These are phyloP conservation scores for Linnemannia zychae DNA, from an alignment of 192 early-diverging fungal species.

Conservation along the genomic window DNA sequence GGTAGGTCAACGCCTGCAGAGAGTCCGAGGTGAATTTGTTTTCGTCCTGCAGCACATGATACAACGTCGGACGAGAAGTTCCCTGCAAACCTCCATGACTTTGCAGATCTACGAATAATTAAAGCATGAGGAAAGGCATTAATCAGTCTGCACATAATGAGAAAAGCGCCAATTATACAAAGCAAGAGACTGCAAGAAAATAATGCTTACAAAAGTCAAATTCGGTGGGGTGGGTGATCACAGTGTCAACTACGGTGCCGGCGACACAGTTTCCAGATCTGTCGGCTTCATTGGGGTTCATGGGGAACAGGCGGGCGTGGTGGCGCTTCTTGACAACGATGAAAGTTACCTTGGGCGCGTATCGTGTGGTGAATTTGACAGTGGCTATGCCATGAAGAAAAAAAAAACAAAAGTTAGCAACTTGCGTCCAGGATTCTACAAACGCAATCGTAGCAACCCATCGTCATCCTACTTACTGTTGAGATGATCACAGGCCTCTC, in stretches of 20 bases:
- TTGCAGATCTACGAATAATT: conserved; percentile 65
- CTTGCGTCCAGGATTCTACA: background rate
- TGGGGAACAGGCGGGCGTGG: conserved; percentile 81
- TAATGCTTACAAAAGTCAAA: conserved; percentile 78
- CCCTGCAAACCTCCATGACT: conserved; percentile 92
- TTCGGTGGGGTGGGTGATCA: conserved; percentile 77
- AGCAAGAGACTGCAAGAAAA: background rate
- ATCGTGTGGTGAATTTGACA: conserved; percentile 50
- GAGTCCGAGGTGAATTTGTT: conserved; percentile 78
- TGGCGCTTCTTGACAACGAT: conserved; percentile 85
- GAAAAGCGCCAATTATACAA: background rate
- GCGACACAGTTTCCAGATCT: conserved; percentile 82
- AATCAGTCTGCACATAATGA: background rate
- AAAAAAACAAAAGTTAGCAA: background rate
- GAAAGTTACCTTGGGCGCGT: conserved; percentile 82
- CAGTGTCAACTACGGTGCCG: conserved; percentile 81
- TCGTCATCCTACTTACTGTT: conserved; percentile 63
- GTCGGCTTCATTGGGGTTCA: conserved; percentile 67
- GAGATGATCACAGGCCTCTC: conserved; percentile 26
- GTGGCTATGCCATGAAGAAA: background rate
- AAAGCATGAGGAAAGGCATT: background rate
- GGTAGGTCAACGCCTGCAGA: conserved; percentile 86
- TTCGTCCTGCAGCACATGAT: conserved; percentile 89
- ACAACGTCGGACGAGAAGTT: conserved; percentile 91
- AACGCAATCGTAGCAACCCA: background rate